Evolutionary conservation across 2,329 filamentous ascomycete species (phyloP).

Genomic region (Aureobasidium sp.): DNA sequence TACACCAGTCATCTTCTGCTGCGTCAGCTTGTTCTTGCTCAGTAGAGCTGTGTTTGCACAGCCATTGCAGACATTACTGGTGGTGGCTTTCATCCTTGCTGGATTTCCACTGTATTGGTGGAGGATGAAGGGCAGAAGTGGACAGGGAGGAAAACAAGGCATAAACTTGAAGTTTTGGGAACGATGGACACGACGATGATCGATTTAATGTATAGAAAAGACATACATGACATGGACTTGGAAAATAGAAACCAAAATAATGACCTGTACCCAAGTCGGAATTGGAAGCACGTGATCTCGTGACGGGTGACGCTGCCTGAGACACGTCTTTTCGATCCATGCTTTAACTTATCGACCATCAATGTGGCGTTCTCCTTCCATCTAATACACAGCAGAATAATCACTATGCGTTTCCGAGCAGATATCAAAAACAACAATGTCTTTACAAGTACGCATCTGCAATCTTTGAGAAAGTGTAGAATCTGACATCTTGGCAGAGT

Average conservation of each 20-base stretch:
- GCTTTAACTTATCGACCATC: neutral
- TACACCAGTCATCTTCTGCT: slow-evolving; percentile 97
- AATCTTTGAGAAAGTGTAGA: neutral
- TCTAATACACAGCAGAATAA: neutral
- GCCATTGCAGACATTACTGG: slow-evolving; percentile 81
- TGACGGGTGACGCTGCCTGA: slow-evolving; percentile 5
- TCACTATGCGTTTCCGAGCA: slow-evolving; percentile 47
- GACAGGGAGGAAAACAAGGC: slow-evolving; percentile 26
- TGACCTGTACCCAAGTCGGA: neutral
- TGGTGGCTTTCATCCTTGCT: slow-evolving; percentile 74
- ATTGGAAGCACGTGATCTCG: neutral
- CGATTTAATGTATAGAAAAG: slow-evolving; percentile 15
- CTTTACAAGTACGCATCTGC: slow-evolving; percentile 43
- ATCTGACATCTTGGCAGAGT: slow-evolving; percentile 38
- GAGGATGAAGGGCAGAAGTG: slow-evolving; percentile 59
- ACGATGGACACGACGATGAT: slow-evolving; percentile 26
- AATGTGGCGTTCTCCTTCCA: neutral
- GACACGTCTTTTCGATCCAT: neutral
- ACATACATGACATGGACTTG: neutral
- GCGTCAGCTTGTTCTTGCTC: slow-evolving; percentile 87
- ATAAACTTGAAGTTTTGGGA: slow-evolving; percentile 36
- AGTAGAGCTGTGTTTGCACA: slow-evolving; percentile 84
- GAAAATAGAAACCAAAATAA: neutral
- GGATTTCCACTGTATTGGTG: slow-evolving; percentile 87
- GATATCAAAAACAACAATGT: slow-evolving; percentile 46